Base-by-base conservation (phyloP, 148 eudicot genomes). In the Hydrangea macrophylla region DNA sequence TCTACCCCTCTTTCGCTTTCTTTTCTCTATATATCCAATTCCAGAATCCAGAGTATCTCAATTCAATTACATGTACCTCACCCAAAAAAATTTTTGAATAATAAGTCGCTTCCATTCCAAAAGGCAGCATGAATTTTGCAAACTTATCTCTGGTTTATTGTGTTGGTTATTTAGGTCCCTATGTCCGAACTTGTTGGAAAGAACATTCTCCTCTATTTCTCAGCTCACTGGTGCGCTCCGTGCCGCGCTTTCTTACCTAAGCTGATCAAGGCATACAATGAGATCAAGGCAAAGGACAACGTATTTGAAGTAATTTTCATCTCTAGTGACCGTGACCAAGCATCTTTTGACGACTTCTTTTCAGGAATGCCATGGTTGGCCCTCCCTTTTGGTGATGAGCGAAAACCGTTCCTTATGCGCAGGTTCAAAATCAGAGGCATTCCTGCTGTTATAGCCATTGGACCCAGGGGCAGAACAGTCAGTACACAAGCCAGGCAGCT, bases 181-280 rank as follows among this genome's bases (percentile, higher is more conserved):
- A 69, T 86, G 61, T 83, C 83, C 35, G 51, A 83, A 25, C 90
- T 86, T 70, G 80, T 81, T 30, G 87, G 90, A 18, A 83, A 81
- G 65, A 79, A 79, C 17, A 68, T 86, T 12, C 87, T 86, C 10
- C 74, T 86, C 5, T 86, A 83, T 60, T 83, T 86, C 75, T 86
- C 90, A 7, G 90, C 85, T 17, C 85, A 86, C 28, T 83, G 90
- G 87, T 83, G 90, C 58, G 80, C 85, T 18, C 87, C 87, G 57
- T 83, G 87, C 69, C 90, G 85, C 1, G 75, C 72, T 20, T 86
- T 86, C 53, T 66, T 84, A 26, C 85, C 90, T 31, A 79, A 81
- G 64, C 82, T 83, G 17, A 64, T 79, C 0, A 70, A 83, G 67
- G 68, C 56, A 23, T 86, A 83, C 71, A 23, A 86, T 44, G 71